Conservation (phyloP, 1,284 basidiomycete species). For the Neolentinus lepideus region DNA sequence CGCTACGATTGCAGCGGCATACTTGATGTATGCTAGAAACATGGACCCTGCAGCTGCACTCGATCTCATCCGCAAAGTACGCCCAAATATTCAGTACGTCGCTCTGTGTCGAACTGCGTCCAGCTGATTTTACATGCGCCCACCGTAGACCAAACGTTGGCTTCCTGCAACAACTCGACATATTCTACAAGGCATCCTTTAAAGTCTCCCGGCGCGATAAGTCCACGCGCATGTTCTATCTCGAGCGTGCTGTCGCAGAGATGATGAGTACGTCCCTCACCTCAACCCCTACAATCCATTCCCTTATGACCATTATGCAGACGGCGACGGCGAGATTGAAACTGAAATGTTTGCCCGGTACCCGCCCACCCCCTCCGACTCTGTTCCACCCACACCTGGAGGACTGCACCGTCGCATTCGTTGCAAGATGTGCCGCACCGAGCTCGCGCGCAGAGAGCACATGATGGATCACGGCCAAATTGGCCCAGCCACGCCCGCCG, state of each 20-base stretch:
- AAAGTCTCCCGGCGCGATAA: slow-evolving; percentile 66
- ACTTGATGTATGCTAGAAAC: slow-evolving; percentile 69
- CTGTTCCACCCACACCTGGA: slow-evolving; percentile 51
- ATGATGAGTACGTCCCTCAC: slow-evolving; percentile 60
- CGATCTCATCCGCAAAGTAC: slow-evolving; percentile 52
- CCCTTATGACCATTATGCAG: slow-evolving; percentile 26
- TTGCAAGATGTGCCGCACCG: slow-evolving; percentile 83
- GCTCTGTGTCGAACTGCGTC: not conserved
- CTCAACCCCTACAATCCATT: slow-evolving; percentile 2
- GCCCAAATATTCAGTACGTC: slow-evolving; percentile 68
- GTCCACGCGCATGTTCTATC: slow-evolving; percentile 71
- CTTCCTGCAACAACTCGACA: slow-evolving; percentile 70
- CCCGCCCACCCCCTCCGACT: slow-evolving; percentile 60
- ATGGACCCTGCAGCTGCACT: slow-evolving; percentile 65
- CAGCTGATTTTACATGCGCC: not conserved
- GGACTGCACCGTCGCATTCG: slow-evolving; percentile 60
- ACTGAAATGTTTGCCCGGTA: slow-evolving; percentile 72
- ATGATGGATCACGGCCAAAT: slow-evolving; percentile 87
- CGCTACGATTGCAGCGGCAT: slow-evolving; percentile 77
- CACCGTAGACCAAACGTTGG: slow-evolving; percentile 67
- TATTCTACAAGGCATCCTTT: slow-evolving; percentile 70
- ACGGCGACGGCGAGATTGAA: slow-evolving; percentile 62
- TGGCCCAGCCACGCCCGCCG: slow-evolving; percentile 52
- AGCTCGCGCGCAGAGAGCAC: slow-evolving; percentile 83
- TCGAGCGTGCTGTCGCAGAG: slow-evolving; percentile 66